Percentiles rank a stretch among this genome's conserved stretches.
These are phyloP conservation scores for Yamadazyma buinensis DNA, from an alignment of 1,139 yeast species.

Conservation along the genomic window DNA sequence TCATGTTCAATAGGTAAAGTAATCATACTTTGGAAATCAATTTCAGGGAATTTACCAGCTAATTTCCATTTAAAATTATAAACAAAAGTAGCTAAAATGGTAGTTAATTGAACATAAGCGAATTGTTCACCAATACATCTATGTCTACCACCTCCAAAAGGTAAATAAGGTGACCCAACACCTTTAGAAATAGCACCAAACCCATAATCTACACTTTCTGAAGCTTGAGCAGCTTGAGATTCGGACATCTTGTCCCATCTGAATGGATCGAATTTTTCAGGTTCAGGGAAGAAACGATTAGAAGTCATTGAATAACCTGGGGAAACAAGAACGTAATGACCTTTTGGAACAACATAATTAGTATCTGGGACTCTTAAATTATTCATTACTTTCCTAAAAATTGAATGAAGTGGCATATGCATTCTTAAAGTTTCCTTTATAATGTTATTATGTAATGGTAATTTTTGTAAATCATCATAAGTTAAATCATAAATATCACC, in stretches of 20 bases:
- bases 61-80: constrained; percentile 77
- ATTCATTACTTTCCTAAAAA: constrained; percentile 84
- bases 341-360: constrained; percentile 77
- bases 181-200: constrained; percentile 96
- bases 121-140: constrained; percentile 99
- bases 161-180: constrained; percentile 91
- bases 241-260: constrained; percentile 71
- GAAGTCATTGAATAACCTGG: constrained; percentile 88
- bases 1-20: constrained; percentile 77
- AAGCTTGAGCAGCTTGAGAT: constrained; percentile 11
- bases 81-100: constrained; percentile 71
- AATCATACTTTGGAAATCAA: constrained; percentile 91
- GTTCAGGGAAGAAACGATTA: constrained; percentile 74
- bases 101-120: constrained; percentile 92
- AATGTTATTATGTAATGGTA: constrained; percentile 76
- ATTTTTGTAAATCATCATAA: constrained; percentile 77
- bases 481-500: constrained; percentile 51
- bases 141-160: constrained; percentile 99
- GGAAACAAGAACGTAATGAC: constrained; percentile 85
- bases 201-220: constrained; percentile 79
- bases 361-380: constrained; percentile 80
- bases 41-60: constrained; percentile 64
- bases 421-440: constrained; percentile 92
- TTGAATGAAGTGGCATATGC: constrained; percentile 95
- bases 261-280: constrained; percentile 70